phyloP scores from a whole-genome alignment of 257 asterid genomes.

The Paulownia fortunei region DNA sequence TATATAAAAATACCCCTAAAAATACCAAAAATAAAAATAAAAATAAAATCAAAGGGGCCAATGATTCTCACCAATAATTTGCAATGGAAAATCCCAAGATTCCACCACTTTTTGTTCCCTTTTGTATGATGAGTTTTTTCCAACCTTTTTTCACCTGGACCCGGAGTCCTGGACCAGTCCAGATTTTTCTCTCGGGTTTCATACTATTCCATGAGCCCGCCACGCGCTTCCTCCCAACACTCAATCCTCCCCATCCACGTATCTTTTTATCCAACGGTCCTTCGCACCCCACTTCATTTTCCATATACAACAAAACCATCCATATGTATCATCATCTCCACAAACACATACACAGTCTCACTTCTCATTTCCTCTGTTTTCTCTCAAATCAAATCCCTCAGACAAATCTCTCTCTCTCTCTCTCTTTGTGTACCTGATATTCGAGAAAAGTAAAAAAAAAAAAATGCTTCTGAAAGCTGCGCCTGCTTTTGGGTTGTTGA shows the following conservation, averaged over 20 bases:
- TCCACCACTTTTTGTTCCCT: no score
- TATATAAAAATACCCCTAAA: no score
- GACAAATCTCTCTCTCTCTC: constrained; percentile 1
- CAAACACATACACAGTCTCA: neutral
- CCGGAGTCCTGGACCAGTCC: neutral
- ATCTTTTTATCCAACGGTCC: constrained; percentile 48
- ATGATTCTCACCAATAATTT: no score
- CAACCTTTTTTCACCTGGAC: no score
- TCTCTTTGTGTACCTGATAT: neutral
- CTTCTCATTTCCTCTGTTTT: neutral
- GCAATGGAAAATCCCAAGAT: no score
- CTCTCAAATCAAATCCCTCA: constrained; percentile 3
- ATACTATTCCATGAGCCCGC: constrained; percentile 45
- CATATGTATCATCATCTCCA: constrained; percentile 24
- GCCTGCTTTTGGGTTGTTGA: constrained; percentile 58
- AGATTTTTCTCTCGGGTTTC: neutral
- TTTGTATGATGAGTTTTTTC: no score
- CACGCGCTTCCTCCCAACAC: constrained; percentile 53
- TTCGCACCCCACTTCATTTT: constrained; percentile 2
- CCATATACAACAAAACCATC: neutral
- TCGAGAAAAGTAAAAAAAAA: neutral
- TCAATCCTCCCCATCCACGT: constrained; percentile 51
- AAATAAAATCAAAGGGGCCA: no score
- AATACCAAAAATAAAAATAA: no score
- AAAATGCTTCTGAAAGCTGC: constrained; percentile 73